Evolutionary conservation across 2,329 filamentous ascomycete genomes (phyloP).

Genomic region (Arthrobotrys pseudoclavata): DNA sequence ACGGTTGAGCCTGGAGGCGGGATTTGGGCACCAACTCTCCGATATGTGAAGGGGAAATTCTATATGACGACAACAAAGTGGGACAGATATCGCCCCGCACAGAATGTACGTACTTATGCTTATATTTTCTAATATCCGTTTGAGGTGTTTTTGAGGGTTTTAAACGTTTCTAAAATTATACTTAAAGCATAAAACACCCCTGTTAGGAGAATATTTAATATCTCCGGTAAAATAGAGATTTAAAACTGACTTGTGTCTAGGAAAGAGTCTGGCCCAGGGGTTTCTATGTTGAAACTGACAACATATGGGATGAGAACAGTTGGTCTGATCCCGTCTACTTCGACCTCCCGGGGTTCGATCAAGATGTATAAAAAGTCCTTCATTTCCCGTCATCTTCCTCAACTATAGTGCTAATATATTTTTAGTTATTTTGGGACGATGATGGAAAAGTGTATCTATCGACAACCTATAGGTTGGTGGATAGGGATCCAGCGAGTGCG

Average conservation of each 20-base stretch:
- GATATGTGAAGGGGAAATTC: slow-evolving; percentile 59
- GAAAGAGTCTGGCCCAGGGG: slow-evolving; percentile 67
- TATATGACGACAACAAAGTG: slow-evolving; percentile 59
- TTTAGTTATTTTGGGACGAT: slow-evolving; percentile 69
- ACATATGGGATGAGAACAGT: slow-evolving; percentile 70
- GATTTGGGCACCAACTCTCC: slow-evolving; percentile 76
- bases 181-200: slow-evolving; percentile 33
- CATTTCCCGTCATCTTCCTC: slow-evolving; percentile 12
- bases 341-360: slow-evolving; percentile 66
- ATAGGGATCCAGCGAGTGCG: slow-evolving; percentile 52
- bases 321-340: slow-evolving; percentile 73
- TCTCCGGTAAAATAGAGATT: slow-evolving; percentile 54
- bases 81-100: slow-evolving; percentile 56
- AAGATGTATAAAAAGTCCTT: slow-evolving; percentile 64
- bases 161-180: slow-evolving; percentile 46
- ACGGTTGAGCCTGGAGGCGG: slow-evolving; percentile 73
- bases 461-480: slow-evolving; percentile 66
- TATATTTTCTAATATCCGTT: not conserved
- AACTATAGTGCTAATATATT: slow-evolving; percentile 24
- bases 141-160: slow-evolving; percentile 43
- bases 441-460: slow-evolving; percentile 70
- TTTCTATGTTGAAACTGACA: slow-evolving; percentile 71
- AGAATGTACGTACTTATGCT: slow-evolving; percentile 35
- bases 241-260: slow-evolving; percentile 55
- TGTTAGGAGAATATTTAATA: slow-evolving; percentile 49